Percentiles rank a stretch among this genome's conserved stretches.
These are phyloP conservation scores for Diaporthe ampelina DNA, from an alignment of 2,329 filamentous ascomycete genomes.

Conservation along the genomic window DNA sequence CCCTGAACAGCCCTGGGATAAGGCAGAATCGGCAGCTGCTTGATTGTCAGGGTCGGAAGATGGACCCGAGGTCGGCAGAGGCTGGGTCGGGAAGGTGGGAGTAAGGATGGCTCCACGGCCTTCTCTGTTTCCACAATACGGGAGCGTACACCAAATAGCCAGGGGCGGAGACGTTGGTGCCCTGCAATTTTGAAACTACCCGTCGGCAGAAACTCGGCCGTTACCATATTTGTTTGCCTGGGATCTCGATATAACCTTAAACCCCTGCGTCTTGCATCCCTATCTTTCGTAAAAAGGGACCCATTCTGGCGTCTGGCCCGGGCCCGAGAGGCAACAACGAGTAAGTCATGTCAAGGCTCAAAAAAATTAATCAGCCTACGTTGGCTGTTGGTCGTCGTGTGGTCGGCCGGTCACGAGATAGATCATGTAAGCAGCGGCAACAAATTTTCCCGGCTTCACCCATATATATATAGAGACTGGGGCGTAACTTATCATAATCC, in stretches of 20 bases:
- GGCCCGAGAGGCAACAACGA: neutral
- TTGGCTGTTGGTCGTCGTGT: neutral
- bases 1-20: neutral
- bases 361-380: neutral
- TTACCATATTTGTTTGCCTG: neutral
- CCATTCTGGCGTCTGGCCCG: neutral
- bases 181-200: constrained; percentile 26
- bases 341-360: constrained; percentile 23
- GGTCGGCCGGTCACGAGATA: neutral
- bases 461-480: neutral
- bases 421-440: constrained; percentile 16
- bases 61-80: neutral
- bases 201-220: constrained; percentile 19
- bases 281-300: neutral
- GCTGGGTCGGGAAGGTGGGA: neutral
- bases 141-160: neutral
- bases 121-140: neutral
- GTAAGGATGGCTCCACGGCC: neutral
- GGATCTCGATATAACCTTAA: constrained; percentile 19
- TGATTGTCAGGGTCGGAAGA: constrained; percentile 3
- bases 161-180: neutral
- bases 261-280: constrained; percentile 9
- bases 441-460: neutral
- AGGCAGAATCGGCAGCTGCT: neutral
- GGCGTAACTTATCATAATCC: neutral